Percentiles rank a stretch among this genome's conserved stretches.
Evolutionary conservation across 306 rosid species (phyloP).

Genomic region (Sphenostylis stenocarpa): DNA sequence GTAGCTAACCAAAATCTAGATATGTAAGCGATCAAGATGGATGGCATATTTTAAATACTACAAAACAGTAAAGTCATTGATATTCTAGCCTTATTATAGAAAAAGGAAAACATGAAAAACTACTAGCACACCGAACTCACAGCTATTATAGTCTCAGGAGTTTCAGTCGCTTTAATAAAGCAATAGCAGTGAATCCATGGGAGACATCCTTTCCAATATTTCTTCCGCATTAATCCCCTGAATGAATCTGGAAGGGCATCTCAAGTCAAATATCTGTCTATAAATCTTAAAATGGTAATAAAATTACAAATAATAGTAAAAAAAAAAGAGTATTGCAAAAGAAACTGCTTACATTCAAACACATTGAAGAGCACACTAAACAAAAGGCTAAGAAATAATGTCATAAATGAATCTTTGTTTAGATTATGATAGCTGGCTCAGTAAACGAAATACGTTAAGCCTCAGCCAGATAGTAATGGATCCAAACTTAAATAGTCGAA

Average conservation of each 20-base stretch:
- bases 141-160: conserved; percentile 58
- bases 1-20: conserved; percentile 1
- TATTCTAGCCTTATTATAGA: not conserved
- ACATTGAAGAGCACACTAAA: too few species aligned
- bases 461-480: not conserved
- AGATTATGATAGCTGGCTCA: conserved; percentile 20
- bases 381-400: too few species aligned
- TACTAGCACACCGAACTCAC: conserved; percentile 52
- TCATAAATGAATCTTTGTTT: not conserved
- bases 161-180: conserved; percentile 82
- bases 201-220: conserved; percentile 73
- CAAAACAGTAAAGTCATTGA: not conserved
- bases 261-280: conserved; percentile 20
- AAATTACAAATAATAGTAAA: not conserved
- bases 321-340: too few species aligned
- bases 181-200: conserved; percentile 96
- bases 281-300: conserved; percentile 18
- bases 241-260: conserved; percentile 65
- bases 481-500: not conserved
- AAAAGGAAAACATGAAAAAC: not conserved
- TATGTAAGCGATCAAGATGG: conserved; percentile 7
- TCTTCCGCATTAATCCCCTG: conserved; percentile 57
- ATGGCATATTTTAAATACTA: conserved; percentile 16
- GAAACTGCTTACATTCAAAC: too few species aligned
- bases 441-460: not conserved